Evolutionary conservation across 208 protist genomes (phyloP), one percentile per base, ranked within the genome.

Genomic region (Porcisia deanei): DNA sequence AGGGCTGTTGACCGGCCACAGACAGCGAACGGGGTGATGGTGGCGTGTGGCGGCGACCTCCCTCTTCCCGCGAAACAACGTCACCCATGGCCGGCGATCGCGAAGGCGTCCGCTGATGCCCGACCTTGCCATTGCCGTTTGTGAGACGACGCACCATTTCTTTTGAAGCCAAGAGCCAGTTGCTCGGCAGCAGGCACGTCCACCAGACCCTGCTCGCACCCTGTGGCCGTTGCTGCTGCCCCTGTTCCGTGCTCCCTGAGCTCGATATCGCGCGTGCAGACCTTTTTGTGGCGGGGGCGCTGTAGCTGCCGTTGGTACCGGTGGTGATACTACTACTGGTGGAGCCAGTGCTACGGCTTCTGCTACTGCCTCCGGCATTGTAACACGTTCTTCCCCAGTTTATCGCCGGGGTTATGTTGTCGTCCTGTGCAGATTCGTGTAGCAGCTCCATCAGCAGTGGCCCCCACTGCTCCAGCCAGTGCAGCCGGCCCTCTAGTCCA

Each of bases 391-490:
- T 22, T 7, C 14, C 3, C 39, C 2, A 49, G n/a, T 8, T 3
- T 14, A 18, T n/a, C 18, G 54, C 18, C 2, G 58, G 22, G 14
- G 22, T 10, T 0, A 45, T 39, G 4, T 58, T 49, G 53, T 77
- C 67, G 54, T 77, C 73, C 34, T 61, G 74, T 9, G 73, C 78
- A 2, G 78, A 58, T 53, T 82, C 78, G 59, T 77, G 77, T 55
- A 82, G 67, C 67, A 82, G 53, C 61, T 82, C 68, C 25, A 68
- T 78, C 68, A 82, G 67, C 52, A 82, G 25, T 3, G 78, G 78
- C 0, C 78, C 78, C 78, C 78, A 82, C 59, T 75, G 67, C 55
- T 77, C 54, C 12, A 82, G 73, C 78, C 78, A 82, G 67, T 78
- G 39, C 41, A 82, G 67, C 39, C 66, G 74, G 43, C 14, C n/a